phyloP scores from a whole-genome alignment of 108 stramenopile species.

The Cyclotella distinguenda region DNA sequence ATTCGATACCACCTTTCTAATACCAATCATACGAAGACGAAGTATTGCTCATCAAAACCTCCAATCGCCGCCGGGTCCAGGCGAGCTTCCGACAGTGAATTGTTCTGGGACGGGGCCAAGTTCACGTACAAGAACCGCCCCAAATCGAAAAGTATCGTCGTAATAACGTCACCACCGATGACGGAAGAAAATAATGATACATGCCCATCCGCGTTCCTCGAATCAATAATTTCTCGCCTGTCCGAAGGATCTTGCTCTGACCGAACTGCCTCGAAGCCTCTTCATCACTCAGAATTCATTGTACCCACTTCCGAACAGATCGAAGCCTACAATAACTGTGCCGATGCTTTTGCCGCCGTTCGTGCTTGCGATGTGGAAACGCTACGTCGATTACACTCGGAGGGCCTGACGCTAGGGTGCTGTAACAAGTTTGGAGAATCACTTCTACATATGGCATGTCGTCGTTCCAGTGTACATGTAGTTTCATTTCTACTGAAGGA shows the following conservation, averaged over 20 bases:
- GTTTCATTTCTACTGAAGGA: conserved; percentile 65
- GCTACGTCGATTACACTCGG: conserved; percentile 38
- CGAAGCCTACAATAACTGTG: conserved; percentile 53
- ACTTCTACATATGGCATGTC: conserved; percentile 82
- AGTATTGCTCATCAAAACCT: background rate
- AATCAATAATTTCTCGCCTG: background rate
- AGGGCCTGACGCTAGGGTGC: conserved; percentile 48
- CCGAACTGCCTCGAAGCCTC: background rate
- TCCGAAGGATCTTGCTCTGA: background rate
- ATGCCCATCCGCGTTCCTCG: conserved; percentile 4
- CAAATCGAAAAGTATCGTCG: background rate
- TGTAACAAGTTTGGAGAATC: conserved; percentile 88
- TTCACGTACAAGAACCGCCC: conserved; percentile 2
- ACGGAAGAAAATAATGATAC: background rate
- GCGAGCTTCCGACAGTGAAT: conserved; percentile 5
- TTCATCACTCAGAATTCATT: conserved; percentile 17
- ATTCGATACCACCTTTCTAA: too few species aligned
- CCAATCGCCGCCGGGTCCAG: background rate
- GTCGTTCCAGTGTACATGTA: conserved; percentile 60
- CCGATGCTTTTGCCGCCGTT: conserved; percentile 48
- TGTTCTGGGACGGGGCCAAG: background rate
- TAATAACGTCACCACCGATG: background rate
- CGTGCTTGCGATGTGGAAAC: conserved; percentile 53
- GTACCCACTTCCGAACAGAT: conserved; percentile 51
- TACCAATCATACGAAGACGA: too few species aligned